Evolutionary conservation across 148 eudicot genomes (phyloP).

Genomic region (Vaccinium macrocarpon): DNA sequence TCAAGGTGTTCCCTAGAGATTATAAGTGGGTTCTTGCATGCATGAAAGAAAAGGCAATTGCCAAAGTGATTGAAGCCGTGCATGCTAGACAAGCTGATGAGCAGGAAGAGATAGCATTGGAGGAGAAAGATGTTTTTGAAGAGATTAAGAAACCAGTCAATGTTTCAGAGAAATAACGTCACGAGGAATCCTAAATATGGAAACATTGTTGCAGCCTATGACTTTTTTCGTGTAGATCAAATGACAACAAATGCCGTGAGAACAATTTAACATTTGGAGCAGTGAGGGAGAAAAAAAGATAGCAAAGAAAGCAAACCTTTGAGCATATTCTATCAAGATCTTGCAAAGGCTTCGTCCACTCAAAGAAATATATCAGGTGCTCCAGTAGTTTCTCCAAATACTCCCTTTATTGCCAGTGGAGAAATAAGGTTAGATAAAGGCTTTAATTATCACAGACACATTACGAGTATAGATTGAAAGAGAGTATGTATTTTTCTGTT

Average conservation of each 20-base stretch:
- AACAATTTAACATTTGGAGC: neutral
- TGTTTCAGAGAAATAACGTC: too few species aligned
- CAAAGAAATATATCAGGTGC: slow-evolving; percentile 72
- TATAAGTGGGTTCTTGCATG: slow-evolving; percentile 79
- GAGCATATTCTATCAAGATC: slow-evolving; percentile 90
- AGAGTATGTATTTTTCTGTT: slow-evolving; percentile 1
- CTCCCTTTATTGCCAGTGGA: slow-evolving; percentile 56
- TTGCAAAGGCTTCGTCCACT: slow-evolving; percentile 87
- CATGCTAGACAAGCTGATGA: slow-evolving; percentile 49
- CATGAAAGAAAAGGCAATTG: slow-evolving; percentile 51
- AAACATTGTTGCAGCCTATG: too few species aligned
- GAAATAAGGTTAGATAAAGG: neutral
- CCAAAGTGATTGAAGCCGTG: slow-evolving; percentile 46
- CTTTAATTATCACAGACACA: neutral
- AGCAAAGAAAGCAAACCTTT: slow-evolving; percentile 33
- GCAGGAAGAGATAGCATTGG: slow-evolving; percentile 59
- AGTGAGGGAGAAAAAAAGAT: neutral
- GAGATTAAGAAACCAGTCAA: slow-evolving; percentile 53
- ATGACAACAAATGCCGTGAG: neutral
- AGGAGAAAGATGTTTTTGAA: slow-evolving; percentile 77
- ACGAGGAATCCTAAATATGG: too few species aligned
- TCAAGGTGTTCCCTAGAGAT: slow-evolving; percentile 95
- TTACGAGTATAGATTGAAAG: neutral
- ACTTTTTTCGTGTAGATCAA: neutral
- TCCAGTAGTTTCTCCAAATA: slow-evolving; percentile 28